Evolutionary conservation across 169 alveolate species (phyloP).

Genomic region (Babesia sp.): DNA sequence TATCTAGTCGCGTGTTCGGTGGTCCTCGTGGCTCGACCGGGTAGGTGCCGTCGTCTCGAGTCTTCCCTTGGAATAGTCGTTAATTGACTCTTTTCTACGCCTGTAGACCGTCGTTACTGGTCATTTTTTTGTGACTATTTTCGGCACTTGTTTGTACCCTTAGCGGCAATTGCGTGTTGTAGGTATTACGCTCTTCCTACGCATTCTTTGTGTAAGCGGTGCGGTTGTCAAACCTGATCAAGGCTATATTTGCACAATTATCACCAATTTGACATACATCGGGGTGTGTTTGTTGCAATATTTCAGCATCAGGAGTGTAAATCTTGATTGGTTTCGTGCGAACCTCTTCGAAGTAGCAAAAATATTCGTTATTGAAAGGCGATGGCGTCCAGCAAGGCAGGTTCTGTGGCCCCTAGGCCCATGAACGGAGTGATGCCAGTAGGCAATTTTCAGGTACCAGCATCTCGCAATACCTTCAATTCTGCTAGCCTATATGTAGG

Average conservation of each 20-base stretch:
- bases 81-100: neutral
- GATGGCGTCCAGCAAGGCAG: conserved; percentile 34
- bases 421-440: conserved; percentile 32
- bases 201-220: neutral
- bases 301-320: neutral
- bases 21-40: conserved; percentile 8
- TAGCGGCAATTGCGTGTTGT: neutral
- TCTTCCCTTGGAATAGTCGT: neutral
- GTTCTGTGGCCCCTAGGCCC: conserved; percentile 19
- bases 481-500: conserved; percentile 92
- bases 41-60: conserved; percentile 8
- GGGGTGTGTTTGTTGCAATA: neutral
- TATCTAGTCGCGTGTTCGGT: conserved; percentile 22
- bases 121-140: neutral
- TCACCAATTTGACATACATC: neutral
- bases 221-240: neutral
- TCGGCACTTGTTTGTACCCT: neutral
- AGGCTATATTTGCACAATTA: neutral
- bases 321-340: neutral
- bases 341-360: neutral
- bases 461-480: conserved; percentile 33
- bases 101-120: neutral
- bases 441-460: conserved; percentile 9
- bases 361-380: neutral
- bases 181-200: neutral